A percentile compares a stretch with the other conserved stretches of the same genome.
These are phyloP conservation scores for Rhodotorula diobovata DNA, from an alignment of 768 basidiomycete species.

Conservation along the genomic window DNA sequence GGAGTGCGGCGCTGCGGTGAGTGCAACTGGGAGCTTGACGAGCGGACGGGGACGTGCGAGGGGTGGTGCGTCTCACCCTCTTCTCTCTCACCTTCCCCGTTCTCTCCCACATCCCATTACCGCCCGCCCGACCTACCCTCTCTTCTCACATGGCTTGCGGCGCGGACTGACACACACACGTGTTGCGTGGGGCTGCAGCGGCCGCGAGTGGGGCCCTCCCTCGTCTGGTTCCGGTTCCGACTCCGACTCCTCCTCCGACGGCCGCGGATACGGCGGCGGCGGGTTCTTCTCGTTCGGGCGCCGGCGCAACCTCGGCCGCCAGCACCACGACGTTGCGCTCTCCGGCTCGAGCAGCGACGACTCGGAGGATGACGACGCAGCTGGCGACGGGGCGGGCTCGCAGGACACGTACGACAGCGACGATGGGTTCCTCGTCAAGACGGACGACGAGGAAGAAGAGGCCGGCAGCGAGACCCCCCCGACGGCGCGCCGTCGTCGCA, in stretches of 20 bases:
- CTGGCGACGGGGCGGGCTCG: not conserved
- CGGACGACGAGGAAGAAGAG: slow-evolving; percentile 1
- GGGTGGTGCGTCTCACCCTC: slow-evolving; percentile 26
- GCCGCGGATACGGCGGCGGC: not conserved
- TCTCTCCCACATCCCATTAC: not conserved
- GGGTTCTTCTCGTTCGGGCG: not conserved
- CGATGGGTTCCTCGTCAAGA: slow-evolving; percentile 19
- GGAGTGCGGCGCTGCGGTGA: slow-evolving; percentile 30
- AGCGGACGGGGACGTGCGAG: slow-evolving; percentile 19
- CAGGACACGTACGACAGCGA: slow-evolving; percentile 13
- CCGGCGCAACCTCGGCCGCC: not conserved
- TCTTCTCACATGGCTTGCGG: no score
- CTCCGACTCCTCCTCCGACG: not conserved
- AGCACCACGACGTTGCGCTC: slow-evolving; percentile 3
- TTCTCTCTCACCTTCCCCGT: not conserved
- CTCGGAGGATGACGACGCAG: slow-evolving; percentile 5
- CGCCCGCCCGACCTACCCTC: no score
- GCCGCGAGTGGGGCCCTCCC: slow-evolving; percentile 11
- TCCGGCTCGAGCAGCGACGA: not conserved
- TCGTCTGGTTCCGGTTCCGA: not conserved
- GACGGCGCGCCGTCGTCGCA: not conserved
- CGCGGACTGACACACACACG: no score
- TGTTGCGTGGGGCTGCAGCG: not conserved
- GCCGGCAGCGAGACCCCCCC: not conserved
- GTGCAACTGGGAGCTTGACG: slow-evolving; percentile 37